These are phyloP conservation scores for Crepidotus variabilis DNA, from an alignment of 768 basidiomycete genomes.

Conservation along the genomic window DNA sequence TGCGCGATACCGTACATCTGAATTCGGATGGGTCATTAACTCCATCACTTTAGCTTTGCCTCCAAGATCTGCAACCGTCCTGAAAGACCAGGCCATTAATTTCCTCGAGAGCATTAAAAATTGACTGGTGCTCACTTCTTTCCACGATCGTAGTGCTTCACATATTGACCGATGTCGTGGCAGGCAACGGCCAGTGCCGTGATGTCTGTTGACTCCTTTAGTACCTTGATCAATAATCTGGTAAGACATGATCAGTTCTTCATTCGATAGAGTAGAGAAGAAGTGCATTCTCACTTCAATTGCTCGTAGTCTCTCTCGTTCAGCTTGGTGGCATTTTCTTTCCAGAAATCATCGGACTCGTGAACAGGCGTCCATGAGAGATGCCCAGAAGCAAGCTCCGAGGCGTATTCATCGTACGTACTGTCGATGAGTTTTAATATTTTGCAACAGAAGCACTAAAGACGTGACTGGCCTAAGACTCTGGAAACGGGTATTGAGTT, in stretches of 20 bases:
- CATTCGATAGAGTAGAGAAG: neutral
- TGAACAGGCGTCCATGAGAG: slow-evolving; percentile 96
- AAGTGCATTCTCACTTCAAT: slow-evolving; percentile 58
- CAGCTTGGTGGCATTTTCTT: slow-evolving; percentile 84
- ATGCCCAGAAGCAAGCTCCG: slow-evolving; percentile 86
- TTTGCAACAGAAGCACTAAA: neutral
- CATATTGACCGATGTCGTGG: slow-evolving; percentile 92
- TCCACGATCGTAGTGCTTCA: slow-evolving; percentile 86
- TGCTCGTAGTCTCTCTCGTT: slow-evolving; percentile 84
- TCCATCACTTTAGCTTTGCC: slow-evolving; percentile 89
- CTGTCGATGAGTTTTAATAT: slow-evolving; percentile 33
- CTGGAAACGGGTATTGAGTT: slow-evolving; percentile 81
- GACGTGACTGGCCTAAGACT: slow-evolving; percentile 72
- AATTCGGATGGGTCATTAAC: slow-evolving; percentile 84
- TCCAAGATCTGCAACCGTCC: slow-evolving; percentile 77
- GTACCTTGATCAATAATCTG: slow-evolving; percentile 71
- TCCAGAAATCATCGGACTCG: slow-evolving; percentile 97
- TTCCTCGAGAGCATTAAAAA: slow-evolving; percentile 1
- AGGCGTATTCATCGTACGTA: slow-evolving; percentile 94
- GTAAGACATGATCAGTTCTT: neutral
- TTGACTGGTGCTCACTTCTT: slow-evolving; percentile 64
- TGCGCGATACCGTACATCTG: slow-evolving; percentile 91
- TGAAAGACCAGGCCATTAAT: slow-evolving; percentile 22
- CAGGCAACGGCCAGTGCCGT: slow-evolving; percentile 86
- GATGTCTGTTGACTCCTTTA: slow-evolving; percentile 69